Base-by-base conservation (phyloP, 2,329 filamentous ascomycete genomes). In the Colletotrichum sp. region DNA sequence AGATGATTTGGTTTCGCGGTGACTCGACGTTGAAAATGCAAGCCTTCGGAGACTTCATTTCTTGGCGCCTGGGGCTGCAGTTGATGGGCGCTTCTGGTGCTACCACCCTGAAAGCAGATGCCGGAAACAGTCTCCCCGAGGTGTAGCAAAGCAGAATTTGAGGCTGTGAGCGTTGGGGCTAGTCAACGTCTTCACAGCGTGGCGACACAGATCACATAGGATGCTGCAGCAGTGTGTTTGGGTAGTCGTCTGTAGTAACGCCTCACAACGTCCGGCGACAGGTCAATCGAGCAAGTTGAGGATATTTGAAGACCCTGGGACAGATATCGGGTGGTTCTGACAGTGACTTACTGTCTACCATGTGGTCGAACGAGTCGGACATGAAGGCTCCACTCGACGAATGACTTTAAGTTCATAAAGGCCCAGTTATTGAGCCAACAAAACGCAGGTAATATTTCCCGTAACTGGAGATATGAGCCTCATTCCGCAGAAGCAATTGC, bases 31-130 rank as follows among this genome's bases (percentile, higher is more conserved):
- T 55, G 30, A 57, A 26, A 26, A 52, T 55, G 68, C 26, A 70
- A 61, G 61, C 61, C 61, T 32, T 61, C 72, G 63, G 63, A 66
- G n/a, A 72, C 24, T 67, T 63, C 36, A 13, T 24, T 16, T 26
- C 72, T 72, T 72, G 38, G 38, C 55, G n/a, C 8, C 12, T 16
- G 6, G 7, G 72, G 8, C 55, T 24, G 52, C 32, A 48, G 48
- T 13, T 10, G 26, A 30, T 30, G 21, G 66, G 15, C 32, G 26
- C 24, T 36, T 21, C 15, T 63, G 57, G n/a, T 48, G 10, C 52
- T 15, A 34, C 28, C 28, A 58, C 13, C 52, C 52, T 28, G 15
- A 26, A 26, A 32, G 24, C 60, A 70, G 67, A 32, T 43, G 34
- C 55, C 57, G 34, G 67, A 63, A 36, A 70, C 26, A 63, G 15